Base-by-base conservation (phyloP, 208 protist species). In the Leishmania lainsoni region DNA sequence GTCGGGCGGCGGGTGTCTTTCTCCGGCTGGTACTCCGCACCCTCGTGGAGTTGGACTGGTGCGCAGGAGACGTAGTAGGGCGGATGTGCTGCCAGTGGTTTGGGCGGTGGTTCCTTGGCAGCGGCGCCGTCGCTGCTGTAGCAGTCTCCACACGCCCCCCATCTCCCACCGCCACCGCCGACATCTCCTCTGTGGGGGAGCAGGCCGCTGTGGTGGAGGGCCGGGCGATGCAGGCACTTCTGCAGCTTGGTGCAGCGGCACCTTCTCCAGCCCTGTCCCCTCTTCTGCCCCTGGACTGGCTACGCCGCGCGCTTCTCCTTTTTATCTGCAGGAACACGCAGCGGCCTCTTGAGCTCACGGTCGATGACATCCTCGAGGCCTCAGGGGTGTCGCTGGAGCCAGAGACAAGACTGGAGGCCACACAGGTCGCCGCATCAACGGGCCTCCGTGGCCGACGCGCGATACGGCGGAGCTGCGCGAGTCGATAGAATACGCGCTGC, bases 311-410 rank as follows among this genome's bases (percentile, higher is more conserved):
- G 73, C 75, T 90, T 78, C 79, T 90, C 1, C 84, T 88, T 49
- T 87, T 88, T 76, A 74, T 69, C 22, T 82, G 72, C 17, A 82
- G 84, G 39, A 32, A 59, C 51, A 48, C 3, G 16, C 66, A 63
- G 54, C 58, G 77, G 22, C 87, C 87, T 68, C 82, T 90, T 42
- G 87, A 90, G 70, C 79, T 90, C n/a, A 83, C 81, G 3, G 16
- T 90, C 29, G 70, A 83, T 14, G 87, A 90, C 61, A 32, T 90
- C 29, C 32, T 87, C n/a, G 78, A 45, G 35, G 70, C 77, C 2
- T 76, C 84, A 39, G 77, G 68, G 48, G 52, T 81, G 22, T 20
- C 26, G 12, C 61, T 71, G 69, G 51, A 86, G 9, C 63, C 70
- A n/a, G 63, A 16, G 17, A 71, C 22, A 51, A 16, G 39, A 26